phyloP scores from a whole-genome alignment of 192 early-diverging fungal species.

The Coemansia sp. region DNA sequence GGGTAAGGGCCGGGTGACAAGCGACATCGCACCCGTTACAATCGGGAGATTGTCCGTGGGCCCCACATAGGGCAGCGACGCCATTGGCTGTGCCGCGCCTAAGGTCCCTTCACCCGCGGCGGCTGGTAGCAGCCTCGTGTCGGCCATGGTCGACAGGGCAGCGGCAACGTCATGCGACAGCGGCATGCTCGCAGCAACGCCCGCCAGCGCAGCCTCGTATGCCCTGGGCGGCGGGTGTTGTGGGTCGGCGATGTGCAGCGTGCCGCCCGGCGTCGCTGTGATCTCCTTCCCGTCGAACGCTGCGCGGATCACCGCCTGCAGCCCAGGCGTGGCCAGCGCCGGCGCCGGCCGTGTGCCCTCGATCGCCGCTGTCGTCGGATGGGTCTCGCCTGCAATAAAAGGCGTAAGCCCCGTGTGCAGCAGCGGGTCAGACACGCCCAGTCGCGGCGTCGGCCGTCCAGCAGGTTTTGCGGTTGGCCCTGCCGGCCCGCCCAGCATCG shows the following conservation, averaged over 20 bases:
- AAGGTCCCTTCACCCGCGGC: no score
- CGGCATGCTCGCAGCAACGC: neutral
- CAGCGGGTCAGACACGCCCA: slow-evolving; percentile 31
- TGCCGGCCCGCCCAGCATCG: slow-evolving; percentile 70
- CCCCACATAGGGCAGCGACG: no score
- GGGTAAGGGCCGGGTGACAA: no score
- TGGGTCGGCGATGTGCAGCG: slow-evolving; percentile 21
- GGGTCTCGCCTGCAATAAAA: slow-evolving; percentile 28
- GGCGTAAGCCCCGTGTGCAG: slow-evolving; percentile 50
- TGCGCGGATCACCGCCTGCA: slow-evolving; percentile 37
- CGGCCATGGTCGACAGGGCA: slow-evolving; percentile 10
- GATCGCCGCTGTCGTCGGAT: slow-evolving; percentile 12
- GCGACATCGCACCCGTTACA: no score
- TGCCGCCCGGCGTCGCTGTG: slow-evolving; percentile 38
- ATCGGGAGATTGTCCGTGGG: no score
- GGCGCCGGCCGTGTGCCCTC: slow-evolving; percentile 13
- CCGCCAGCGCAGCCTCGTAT: no score
- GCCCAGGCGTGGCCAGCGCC: slow-evolving; percentile 23
- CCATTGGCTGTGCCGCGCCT: no score
- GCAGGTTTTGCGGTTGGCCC: slow-evolving; percentile 3
- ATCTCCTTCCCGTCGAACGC: slow-evolving; percentile 32
- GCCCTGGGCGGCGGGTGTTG: neutral
- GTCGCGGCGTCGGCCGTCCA: slow-evolving; percentile 10
- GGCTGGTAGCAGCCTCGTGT: neutral
- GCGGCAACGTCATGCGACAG: neutral